phyloP scores from a whole-genome alignment of 2,329 filamentous ascomycete species.

The Xylariaceae sp. region DNA sequence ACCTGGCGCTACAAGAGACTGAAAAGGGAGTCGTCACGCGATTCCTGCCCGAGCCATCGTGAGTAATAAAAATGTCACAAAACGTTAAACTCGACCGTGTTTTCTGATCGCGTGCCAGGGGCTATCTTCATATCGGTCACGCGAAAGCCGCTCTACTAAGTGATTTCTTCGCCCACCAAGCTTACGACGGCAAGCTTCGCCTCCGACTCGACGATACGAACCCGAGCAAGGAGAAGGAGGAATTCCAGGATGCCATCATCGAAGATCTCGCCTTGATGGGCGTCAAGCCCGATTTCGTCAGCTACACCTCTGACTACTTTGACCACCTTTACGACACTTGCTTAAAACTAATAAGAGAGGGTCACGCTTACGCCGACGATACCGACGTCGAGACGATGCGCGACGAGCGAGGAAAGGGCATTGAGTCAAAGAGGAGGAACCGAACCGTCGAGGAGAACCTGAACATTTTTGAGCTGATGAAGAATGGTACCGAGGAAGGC shows the following conservation, averaged over 20 bases:
- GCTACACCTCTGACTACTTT: slow-evolving; percentile 95
- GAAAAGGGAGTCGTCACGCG: slow-evolving; percentile 86
- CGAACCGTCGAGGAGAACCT: slow-evolving; percentile 76
- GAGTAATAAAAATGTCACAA: slow-evolving; percentile 31
- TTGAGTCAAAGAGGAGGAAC: slow-evolving; percentile 75
- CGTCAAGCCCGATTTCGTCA: slow-evolving; percentile 78
- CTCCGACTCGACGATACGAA: slow-evolving; percentile 97
- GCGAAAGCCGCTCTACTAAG: slow-evolving; percentile 90
- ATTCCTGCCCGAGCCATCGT: slow-evolving; percentile 92
- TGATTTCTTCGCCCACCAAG: slow-evolving; percentile 93
- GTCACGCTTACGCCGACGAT: slow-evolving; percentile 90
- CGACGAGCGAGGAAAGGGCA: slow-evolving; percentile 75
- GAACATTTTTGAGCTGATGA: slow-evolving; percentile 89
- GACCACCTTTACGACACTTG: slow-evolving; percentile 83
- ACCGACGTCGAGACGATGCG: slow-evolving; percentile 87
- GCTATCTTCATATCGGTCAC: slow-evolving; percentile 92
- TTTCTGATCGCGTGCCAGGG: slow-evolving; percentile 37
- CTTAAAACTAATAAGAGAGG: slow-evolving; percentile 76
- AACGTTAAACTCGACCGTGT: neutral
- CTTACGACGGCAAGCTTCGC: slow-evolving; percentile 84
- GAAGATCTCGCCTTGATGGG: slow-evolving; percentile 89
- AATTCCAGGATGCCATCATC: slow-evolving; percentile 89
- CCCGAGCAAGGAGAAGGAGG: slow-evolving; percentile 92
- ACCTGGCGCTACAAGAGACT: slow-evolving; percentile 77
- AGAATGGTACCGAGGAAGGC: slow-evolving; percentile 72